These are phyloP conservation scores for Neurospora sp. DNA, from an alignment of 495 filamentous ascomycete species.

Conservation along the genomic window DNA sequence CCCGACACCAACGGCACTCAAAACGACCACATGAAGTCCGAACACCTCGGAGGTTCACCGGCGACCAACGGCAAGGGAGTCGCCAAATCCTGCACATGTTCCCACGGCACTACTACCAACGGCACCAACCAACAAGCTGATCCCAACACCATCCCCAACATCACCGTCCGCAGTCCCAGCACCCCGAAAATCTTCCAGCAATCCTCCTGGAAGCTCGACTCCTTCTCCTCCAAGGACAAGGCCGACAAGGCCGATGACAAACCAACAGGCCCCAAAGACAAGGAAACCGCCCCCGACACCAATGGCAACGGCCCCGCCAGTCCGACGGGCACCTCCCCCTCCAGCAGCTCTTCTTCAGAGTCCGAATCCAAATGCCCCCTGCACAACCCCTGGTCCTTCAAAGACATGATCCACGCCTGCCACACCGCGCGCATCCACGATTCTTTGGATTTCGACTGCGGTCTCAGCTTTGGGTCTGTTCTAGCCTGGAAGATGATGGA, in stretches of 20 bases:
- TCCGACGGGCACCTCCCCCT: not conserved
- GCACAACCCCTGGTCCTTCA: constrained; percentile 30
- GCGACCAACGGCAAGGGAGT: not conserved
- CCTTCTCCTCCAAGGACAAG: not conserved
- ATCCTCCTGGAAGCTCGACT: not conserved
- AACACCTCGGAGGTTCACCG: not conserved
- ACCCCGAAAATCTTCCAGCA: constrained; percentile 14
- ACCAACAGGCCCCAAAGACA: not conserved
- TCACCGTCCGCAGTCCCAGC: constrained; percentile 25
- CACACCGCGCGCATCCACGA: constrained; percentile 63
- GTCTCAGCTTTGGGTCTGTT: constrained; percentile 47
- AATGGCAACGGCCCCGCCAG: not conserved
- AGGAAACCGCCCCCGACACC: not conserved
- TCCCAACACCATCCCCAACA: constrained; percentile 20
- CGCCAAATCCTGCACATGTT: not conserved
- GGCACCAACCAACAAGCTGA: not conserved
- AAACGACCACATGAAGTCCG: not conserved
- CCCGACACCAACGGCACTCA: not conserved
- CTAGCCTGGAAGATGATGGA: constrained; percentile 77
- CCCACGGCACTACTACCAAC: not conserved
- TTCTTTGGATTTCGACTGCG: constrained; percentile 56
- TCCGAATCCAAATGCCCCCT: not conserved
- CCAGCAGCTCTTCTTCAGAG: not conserved
- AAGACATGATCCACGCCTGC: constrained; percentile 46
- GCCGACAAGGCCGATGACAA: not conserved